Base-by-base conservation (phyloP, 2,329 filamentous ascomycete genomes). In the Fusarium guadeloupense region DNA sequence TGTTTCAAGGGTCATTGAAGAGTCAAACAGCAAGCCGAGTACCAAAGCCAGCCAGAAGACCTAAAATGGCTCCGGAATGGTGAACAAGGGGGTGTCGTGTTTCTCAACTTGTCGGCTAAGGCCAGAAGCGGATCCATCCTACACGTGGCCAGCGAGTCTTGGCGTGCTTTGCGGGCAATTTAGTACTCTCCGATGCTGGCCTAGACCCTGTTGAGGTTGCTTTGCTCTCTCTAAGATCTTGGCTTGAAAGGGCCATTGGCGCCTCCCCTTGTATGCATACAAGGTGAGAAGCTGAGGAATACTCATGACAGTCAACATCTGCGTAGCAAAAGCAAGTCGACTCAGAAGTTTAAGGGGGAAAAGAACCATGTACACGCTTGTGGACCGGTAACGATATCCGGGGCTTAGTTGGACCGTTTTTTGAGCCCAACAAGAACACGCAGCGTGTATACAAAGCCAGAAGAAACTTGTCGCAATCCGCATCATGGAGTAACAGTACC, bases 121-220 rank as follows among this genome's bases (percentile, higher is more conserved):
- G 46, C 56, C 64, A 67, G 50, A 60, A 56, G 46, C 49, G 63
- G 67, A 61, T 58, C 67, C 64, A 62, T 69, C 37, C 54, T 54
- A 69, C 67, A 69, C 67, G 67, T 69, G 67, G 67, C 62, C 52
- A 34, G 54, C 50, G 38, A 66, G 53, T 41, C 56, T 50, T 57
- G 54, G 47, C 49, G 38, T 60, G 45, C 23, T 38, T 39, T n/a
- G 13, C 5, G 7, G 46, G 59, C n/a, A n/a, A n/a, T n/a, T n/a
- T 61, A 62, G 38, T 43, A 46, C 54, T 47, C 43, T 50, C 46
- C 42, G 26, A 12, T 31, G 21, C 44, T 59, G 43, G 48, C 37
- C 51, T 53, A 54, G 37, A 44, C 59, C 54, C 23, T 55, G 54
- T 43, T 28, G 60, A 54, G 50, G 54, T 38, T 52, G 47, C 12